Percentiles rank a stretch among this genome's conserved stretches.
These are phyloP conservation scores for Nephromyces sp. DNA, from an alignment of 169 alveolate species.

Conservation along the genomic window DNA sequence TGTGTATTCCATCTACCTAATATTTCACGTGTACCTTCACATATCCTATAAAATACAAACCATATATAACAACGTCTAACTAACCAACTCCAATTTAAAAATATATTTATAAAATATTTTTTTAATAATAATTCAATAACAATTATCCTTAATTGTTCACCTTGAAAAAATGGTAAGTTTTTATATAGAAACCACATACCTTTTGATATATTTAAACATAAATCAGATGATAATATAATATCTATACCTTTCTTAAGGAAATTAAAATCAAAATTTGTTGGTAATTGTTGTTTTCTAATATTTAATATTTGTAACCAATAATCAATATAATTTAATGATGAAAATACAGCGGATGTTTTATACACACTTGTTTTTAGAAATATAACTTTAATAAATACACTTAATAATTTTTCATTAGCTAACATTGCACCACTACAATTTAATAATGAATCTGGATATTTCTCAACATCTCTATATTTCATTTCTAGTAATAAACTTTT, in stretches of 20 bases:
- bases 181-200: slow-evolving; percentile 37
- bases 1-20: not conserved
- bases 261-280: slow-evolving; percentile 30
- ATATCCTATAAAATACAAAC: slow-evolving; percentile 34
- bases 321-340: slow-evolving; percentile 37
- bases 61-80: slow-evolving; percentile 32
- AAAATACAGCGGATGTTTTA: slow-evolving; percentile 16
- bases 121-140: slow-evolving; percentile 8
- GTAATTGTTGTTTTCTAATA: slow-evolving; percentile 24
- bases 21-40: slow-evolving; percentile 28
- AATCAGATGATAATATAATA: slow-evolving; percentile 16
- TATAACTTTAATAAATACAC: slow-evolving; percentile 29
- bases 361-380: slow-evolving; percentile 25
- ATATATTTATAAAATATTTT: not conserved
- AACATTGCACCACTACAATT: slow-evolving; percentile 32
- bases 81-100: slow-evolving; percentile 39
- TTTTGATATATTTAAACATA: slow-evolving; percentile 24
- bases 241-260: slow-evolving; percentile 21
- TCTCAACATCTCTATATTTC: slow-evolving; percentile 13
- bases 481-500: slow-evolving; percentile 32
- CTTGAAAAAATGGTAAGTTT: slow-evolving; percentile 20
- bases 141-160: slow-evolving; percentile 6
- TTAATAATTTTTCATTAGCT: slow-evolving; percentile 27
- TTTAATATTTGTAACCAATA: slow-evolving; percentile 29
- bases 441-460: slow-evolving; percentile 33